Evolutionary conservation across 208 protist genomes (phyloP), one percentile per base, ranked within the genome.

Genomic region (Leishmania lainsoni): DNA sequence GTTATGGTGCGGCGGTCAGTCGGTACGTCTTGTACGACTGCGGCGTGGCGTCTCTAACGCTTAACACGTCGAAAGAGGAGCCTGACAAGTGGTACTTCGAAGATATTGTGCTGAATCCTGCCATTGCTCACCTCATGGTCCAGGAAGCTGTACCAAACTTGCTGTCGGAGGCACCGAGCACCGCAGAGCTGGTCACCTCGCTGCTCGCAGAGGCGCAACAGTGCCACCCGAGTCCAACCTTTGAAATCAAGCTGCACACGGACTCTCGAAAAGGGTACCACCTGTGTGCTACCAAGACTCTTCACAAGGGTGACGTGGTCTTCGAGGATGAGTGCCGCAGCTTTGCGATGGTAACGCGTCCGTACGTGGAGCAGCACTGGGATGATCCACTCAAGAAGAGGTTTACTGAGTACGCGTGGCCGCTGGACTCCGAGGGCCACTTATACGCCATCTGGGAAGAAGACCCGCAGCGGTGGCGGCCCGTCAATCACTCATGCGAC

Each of bases 331-430:
- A 97, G 69, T 86, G 91, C 78, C 83, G 89, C 71, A 93, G 79
- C 81, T 95, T 97, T 74, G 78, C 92, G 16, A 72, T 97, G 65
- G 92, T 95, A 20, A 97, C 94, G 0, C 71, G 85, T 10, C 89
- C 89, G 14, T 86, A 93, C 80, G 94, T 97, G 22, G 84, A 92
- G 75, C 69, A 66, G 68, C 54, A 88, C 42, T 97, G 94, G 92
- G 83, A 85, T 52, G 71, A 17, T 0, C 86, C 87, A 35, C 61
- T 86, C 48, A 91, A 91, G 81, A 80, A 81, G 51, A 86, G 86
- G 45, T 97, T 97, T 83, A 86, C 86, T n/a, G 90, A 95, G 83
- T 97, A 96, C 85, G 93, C 94, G n/a, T 97, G 94, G 94, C 94
- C 94, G 1, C 82, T 97, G 32, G 92, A 95, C 82, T 79, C 79